Evolutionary conservation across 345 rosid species (phyloP).

Genomic region (Eucalyptus brandiana): DNA sequence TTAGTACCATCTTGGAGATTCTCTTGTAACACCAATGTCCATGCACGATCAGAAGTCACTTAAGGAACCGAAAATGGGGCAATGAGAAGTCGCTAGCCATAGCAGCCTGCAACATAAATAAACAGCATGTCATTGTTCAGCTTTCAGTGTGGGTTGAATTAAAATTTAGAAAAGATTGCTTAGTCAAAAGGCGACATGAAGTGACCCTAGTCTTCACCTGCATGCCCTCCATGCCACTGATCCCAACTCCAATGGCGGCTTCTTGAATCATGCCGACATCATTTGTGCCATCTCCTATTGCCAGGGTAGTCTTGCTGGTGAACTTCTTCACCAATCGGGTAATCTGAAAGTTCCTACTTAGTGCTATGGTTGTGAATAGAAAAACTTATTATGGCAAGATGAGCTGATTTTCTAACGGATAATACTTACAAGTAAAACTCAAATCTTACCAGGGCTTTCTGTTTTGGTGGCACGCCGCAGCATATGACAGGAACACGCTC

Average conservation of each 20-base stretch:
- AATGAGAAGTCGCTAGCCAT: constrained; percentile 76
- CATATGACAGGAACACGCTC: constrained; percentile 74
- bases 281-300: constrained; percentile 75
- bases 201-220: constrained; percentile 27
- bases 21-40: constrained; percentile 84
- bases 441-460: constrained; percentile 55
- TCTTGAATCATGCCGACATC: constrained; percentile 96
- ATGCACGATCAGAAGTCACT: constrained; percentile 58
- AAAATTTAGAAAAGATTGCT: not conserved
- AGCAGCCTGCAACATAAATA: constrained; percentile 37
- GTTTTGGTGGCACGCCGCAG: constrained; percentile 70
- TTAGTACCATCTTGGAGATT: constrained; percentile 62
- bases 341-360: constrained; percentile 19
- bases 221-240: constrained; percentile 87
- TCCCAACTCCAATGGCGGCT: constrained; percentile 83
- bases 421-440: not conserved
- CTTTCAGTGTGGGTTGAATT: not conserved
- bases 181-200: not conserved
- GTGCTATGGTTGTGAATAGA: not conserved
- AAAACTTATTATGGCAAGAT: not conserved
- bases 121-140: not conserved
- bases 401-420: not conserved
- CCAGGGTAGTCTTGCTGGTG: constrained; percentile 56
- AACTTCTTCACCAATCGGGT: constrained; percentile 51
- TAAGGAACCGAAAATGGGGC: constrained; percentile 58